Evolutionary conservation across 2,329 filamentous ascomycete genomes (phyloP).

Genomic region (Claviceps digitariae): DNA sequence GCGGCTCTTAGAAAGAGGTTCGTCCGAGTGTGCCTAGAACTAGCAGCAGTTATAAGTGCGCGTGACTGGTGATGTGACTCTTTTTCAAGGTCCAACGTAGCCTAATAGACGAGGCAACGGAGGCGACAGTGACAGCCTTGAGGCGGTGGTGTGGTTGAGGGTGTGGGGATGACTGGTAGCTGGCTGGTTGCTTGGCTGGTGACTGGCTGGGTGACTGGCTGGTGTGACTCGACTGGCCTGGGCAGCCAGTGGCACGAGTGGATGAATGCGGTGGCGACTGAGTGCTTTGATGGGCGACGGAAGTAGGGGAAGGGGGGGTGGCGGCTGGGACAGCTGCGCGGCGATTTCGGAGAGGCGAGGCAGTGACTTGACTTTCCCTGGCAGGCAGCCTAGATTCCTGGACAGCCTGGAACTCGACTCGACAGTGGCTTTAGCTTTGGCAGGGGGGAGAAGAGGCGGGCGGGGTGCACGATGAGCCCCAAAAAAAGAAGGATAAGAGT

Average conservation of each 20-base stretch:
- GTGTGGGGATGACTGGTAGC: not conserved
- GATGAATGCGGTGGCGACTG: slow-evolving; percentile 17
- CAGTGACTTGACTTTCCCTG: slow-evolving; percentile 6
- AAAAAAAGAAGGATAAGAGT: not conserved
- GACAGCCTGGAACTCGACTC: not conserved
- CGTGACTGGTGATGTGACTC: slow-evolving; percentile 20
- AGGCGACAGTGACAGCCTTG: slow-evolving; percentile 8
- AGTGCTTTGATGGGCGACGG: slow-evolving; percentile 18
- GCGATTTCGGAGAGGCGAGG: slow-evolving; percentile 25
- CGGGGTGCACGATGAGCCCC: not conserved
- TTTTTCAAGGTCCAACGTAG: slow-evolving; percentile 13
- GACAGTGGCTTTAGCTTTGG: not conserved
- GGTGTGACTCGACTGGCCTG: slow-evolving; percentile 6
- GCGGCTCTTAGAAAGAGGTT: slow-evolving; percentile 6
- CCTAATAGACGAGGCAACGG: slow-evolving; percentile 19
- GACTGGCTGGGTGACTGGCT: not conserved
- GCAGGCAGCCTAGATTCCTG: not conserved
- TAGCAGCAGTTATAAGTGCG: slow-evolving; percentile 17
- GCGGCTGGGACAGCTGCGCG: slow-evolving; percentile 5
- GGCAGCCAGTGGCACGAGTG: not conserved
- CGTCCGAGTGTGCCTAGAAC: slow-evolving; percentile 1
- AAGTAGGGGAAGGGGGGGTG: slow-evolving; percentile 9
- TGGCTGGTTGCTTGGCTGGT: not conserved
- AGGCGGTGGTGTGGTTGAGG: not conserved
- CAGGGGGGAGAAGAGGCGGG: not conserved